phyloP scores from a whole-genome alignment of 2,329 filamentous ascomycete genomes.

The Colletotrichum zoysiae region DNA sequence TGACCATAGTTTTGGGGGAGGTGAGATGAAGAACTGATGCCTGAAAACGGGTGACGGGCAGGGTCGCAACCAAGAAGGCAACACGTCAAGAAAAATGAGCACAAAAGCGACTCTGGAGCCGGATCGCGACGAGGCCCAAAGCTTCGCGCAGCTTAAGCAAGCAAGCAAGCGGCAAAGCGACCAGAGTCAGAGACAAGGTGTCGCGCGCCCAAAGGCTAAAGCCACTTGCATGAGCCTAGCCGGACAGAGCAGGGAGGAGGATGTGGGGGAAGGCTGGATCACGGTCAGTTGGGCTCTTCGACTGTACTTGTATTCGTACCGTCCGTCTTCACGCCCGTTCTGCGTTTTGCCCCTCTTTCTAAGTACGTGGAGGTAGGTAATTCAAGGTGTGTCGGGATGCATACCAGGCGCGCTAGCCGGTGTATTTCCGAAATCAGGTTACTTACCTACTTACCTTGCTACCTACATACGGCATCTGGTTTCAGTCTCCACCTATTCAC shows the following conservation, averaged over 20 bases:
- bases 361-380: neutral
- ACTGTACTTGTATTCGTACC: neutral
- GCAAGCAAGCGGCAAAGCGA: conserved; percentile 5
- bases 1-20: conserved; percentile 48
- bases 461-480: neutral
- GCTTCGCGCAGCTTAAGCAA: conserved; percentile 31
- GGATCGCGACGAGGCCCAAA: conserved; percentile 27
- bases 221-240: conserved; percentile 37
- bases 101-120: conserved; percentile 8
- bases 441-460: neutral
- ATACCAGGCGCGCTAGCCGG: conserved; percentile 12
- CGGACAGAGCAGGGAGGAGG: conserved; percentile 29
- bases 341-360: neutral
- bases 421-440: conserved; percentile 29
- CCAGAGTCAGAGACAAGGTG: conserved; percentile 24
- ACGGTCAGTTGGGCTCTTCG: neutral
- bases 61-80: conserved; percentile 7
- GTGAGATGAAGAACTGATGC: neutral
- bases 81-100: neutral
- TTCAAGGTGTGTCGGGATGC: neutral
- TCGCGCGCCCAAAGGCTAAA: conserved; percentile 28
- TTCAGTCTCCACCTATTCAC: neutral
- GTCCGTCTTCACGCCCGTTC: neutral
- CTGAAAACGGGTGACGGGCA: conserved; percentile 17
- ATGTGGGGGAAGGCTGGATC: conserved; percentile 33